Base-by-base conservation (phyloP, 169 alveolate genomes). In the Hepatocystis sp. region DNA sequence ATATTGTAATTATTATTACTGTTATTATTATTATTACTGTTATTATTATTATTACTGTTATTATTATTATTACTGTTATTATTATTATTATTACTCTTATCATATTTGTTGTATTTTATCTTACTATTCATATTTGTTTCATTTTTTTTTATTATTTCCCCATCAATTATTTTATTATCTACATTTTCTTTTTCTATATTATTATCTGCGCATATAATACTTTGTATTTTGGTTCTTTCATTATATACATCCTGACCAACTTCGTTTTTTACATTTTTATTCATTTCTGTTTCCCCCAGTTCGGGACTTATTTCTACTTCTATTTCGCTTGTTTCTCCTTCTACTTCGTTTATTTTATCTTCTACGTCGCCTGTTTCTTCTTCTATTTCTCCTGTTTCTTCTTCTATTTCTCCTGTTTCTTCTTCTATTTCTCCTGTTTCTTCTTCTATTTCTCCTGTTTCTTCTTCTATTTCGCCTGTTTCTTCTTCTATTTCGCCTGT, bases 121-220 rank as follows among this genome's bases (percentile, higher is more conserved):
- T n/a, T n/a, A n/a, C n/a, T n/a, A n/a, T n/a, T n/a, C n/a, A n/a
- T n/a, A n/a, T n/a, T n/a, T n/a, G n/a, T n/a, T 8, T 56, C 40
- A 56, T 52, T 53, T 4, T 53, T 27, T 27, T 21, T 67, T 21
- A 0, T 51, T 11, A n/a, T 67, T 67, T 23, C 23, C 15, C 49
- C 67, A 25, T 36, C 39, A 25, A 52, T 67, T 13, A 4, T 34
- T 27, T 27, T 28, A 42, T 44, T 60, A 10, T 27, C 11, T 64
- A 4, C 36, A 19, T 19, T 3, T 46, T 64, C n/a, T 64, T 64
- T 17, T 28, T 7, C 44, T 23, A n/a, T 19, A 8, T n/a, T n/a
- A n/a, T n/a, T n/a, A n/a, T n/a, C n/a, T n/a, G n/a, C n/a, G n/a
- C n/a, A n/a, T n/a, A n/a, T 53, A 13, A 19, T 8, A 30, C 67